Conservation (phyloP, 257 asterid genomes). For the Forsythia suspensa region DNA sequence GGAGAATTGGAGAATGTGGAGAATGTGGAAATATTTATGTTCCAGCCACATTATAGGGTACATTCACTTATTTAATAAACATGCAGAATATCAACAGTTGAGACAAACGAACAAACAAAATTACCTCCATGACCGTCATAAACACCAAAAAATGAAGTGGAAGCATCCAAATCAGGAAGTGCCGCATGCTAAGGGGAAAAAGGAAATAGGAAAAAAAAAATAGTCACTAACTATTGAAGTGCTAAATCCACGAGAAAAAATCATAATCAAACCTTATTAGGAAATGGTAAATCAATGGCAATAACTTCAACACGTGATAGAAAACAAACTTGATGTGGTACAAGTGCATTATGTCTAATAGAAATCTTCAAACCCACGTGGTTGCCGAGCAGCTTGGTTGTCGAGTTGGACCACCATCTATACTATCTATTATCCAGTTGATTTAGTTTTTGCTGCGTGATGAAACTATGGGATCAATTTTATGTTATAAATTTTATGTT, state of each 20-base stretch:
- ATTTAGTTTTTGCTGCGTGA: no score
- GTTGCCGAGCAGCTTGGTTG: no score
- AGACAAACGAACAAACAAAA: neutral
- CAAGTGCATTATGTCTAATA: conserved; percentile 3
- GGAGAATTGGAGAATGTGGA: no score
- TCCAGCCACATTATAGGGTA: neutral
- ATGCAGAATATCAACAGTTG: neutral
- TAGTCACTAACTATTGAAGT: neutral
- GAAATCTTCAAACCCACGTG: no score
- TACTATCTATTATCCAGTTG: no score
- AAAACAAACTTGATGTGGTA: neutral
- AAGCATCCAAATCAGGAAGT: neutral
- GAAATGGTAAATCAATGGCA: neutral
- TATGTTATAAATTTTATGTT: no score
- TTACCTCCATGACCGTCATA: neutral
- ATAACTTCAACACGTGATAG: neutral
- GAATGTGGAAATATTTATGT: neutral
- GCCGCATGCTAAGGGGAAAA: neutral
- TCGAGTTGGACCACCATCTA: no score
- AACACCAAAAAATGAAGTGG: neutral
- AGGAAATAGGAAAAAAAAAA: neutral
- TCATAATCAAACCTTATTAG: neutral
- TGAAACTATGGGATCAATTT: no score
- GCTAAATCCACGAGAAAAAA: neutral
- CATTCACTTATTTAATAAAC: neutral